Evolutionary conservation across 257 asterid genomes (phyloP), one percentile per base, ranked within the genome.

Genomic region (Fraxinus quadrangulata): DNA sequence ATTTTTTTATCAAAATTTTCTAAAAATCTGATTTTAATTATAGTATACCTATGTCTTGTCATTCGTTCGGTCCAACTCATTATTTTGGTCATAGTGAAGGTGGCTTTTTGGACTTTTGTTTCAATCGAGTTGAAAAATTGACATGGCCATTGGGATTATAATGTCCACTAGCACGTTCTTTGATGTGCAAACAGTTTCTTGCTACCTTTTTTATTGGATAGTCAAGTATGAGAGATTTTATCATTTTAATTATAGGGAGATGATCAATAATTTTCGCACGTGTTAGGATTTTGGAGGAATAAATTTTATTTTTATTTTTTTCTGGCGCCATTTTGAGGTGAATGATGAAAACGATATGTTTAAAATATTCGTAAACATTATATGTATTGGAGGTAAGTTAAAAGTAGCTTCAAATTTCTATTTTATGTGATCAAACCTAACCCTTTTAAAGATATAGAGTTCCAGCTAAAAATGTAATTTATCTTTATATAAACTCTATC

Each of bases 101-200:
- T 61, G 16, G 33, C 69, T 24, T 63, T 61, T 24, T 63, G 69
- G 69, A 63, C 69, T 26, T 63, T 59, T 4, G 16, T 26, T 63
- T n/a, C 36, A 24, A 26, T 23, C 11, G 34, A 24, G 69, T 63
- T 63, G 69, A 63, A 63, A 61, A 63, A 24, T 23, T 63, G 69
- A 63, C n/a, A 24, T 63, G 33, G 16, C 33, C 68, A 61, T 2
- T 24, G 68, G 33, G 69, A 63, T 63, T 23, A 63, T 63, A 63
- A 63, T 63, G 69, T 63, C 69, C 69, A 63, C 36, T 63, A 26
- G 69, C 69, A 63, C 69, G 69, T 63, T 26, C 69, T 63, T 63
- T 63, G n/a, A 63, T 63, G 69, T 26, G 36, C 36, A 63, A 63
- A 26, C 4, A 23, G 19, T 11, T 63, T 31, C 69, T 63, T 7